Base-by-base conservation (phyloP, 805 yeast species). In the Vanderwaltozyma verrucispora region DNA sequence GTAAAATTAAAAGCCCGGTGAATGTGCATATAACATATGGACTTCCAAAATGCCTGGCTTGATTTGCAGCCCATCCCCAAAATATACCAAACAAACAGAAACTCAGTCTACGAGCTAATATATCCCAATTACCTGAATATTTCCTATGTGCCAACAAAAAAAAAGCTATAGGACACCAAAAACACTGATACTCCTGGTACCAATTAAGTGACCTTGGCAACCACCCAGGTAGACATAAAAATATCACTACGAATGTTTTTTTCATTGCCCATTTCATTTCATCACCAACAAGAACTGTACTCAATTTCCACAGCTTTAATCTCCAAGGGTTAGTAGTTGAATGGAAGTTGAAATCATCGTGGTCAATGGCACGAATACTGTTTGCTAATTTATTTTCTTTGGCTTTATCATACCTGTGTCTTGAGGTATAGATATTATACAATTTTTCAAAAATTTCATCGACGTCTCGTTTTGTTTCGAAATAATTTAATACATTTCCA, bases 11-110 rank as follows among this genome's bases (percentile, higher is more conserved):
- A 9, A 69, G 13, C 0, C 55, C 63, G 3, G 66, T 61, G 47
- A 69, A 65, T 2, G 61, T 59, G 10, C 64, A 64, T 30, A 69
- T 46, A 5, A 70, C 69, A 39, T 60, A 61, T 1, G 64, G 61
- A 35, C 51, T 53, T 20, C 63, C 52, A 35, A 59, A 65, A 36
- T 61, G 62, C 16, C 56, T 45, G 1, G 74, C 54, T 21, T 64
- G 62, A 39, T 53, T 56, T 1, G 70, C 66, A 12, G 69, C 63
- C 61, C 73, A 71, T 1, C 69, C 75, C 67, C 71, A 67, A 40
- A 69, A 63, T 10, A 63, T 56, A 3, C 72, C 72, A n/a, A 59
- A 20, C 8, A 69, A 34, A 40, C 67, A 62, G 28, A 60, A 60
- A 0, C 50, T 12, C 0, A 62, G 16, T 43, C 74, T 53, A n/a